Evolutionary conservation across 176 grass and related monocot species (phyloP), one percentile per base, ranked within the genome.

Genomic region (Oryza longistaminata): DNA sequence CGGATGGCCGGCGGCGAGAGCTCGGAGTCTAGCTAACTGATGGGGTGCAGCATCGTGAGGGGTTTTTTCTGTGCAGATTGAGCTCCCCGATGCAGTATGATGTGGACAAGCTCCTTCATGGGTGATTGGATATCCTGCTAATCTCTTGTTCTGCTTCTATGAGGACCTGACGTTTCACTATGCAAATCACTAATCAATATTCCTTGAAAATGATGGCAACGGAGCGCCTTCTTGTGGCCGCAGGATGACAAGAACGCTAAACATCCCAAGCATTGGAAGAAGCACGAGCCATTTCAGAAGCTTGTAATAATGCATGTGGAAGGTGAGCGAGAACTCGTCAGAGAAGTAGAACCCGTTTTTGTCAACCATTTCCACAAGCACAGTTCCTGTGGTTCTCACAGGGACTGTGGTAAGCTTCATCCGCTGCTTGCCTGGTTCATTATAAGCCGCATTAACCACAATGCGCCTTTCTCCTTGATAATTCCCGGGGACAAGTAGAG

Each of bases 261-360:
- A 99, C 93, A 99, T 96, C 16, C 87, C 96, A 13, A 96, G 68
- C 96, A 96, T 99, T n/a, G 96, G 96, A 88, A 99, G 79, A 19
- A 96, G 68, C 74, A 96, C 86, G 1, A 99, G 87, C 96, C 96
- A 99, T 86, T 99, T 99, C 70, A 99, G 86, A 42, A 99, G 55
- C 86, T 99, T 99, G 73, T 94, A 96, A 81, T 94, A 99, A 89
- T 99, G 90, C 84, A 88, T 89, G 83, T 99, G 96, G 84, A 99
- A 99, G 76, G 93, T 96, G 58, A 99, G 89, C 3, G 96, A 99
- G 55, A 94, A 99, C 66, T 99, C 96, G 3, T 99, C 96, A 1
- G 96, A 92, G 84, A 96, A 99, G 75, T 96, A 92, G 0, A 99
- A 37, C 49, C 96, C 96, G 19, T 99, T 90, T 79, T 96, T 99